A percentile compares a stretch with the other conserved stretches of the same genome.
Conservation (phyloP, 345 rosid genomes). For the Boechera retrofracta region DNA sequence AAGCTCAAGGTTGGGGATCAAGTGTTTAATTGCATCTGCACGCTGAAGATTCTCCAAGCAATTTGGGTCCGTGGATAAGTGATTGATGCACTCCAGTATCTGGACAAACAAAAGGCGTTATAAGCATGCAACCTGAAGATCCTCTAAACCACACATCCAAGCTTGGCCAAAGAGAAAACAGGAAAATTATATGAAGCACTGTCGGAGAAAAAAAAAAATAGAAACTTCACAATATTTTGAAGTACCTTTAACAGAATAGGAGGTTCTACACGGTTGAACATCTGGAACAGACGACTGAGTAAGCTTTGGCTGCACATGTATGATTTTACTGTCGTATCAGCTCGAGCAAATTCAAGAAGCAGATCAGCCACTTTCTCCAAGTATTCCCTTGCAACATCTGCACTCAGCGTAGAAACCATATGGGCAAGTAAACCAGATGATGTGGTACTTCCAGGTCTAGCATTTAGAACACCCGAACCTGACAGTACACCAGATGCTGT, state of each 20-base stretch:
- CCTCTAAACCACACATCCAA: conserved; percentile 21
- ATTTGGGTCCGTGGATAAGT: conserved; percentile 93
- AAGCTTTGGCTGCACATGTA: conserved; percentile 93
- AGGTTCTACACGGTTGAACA: conserved; percentile 88
- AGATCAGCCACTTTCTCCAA: conserved; percentile 95
- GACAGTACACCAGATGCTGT: conserved; percentile 92
- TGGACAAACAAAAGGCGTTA: conserved; percentile 43
- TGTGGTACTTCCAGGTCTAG: conserved; percentile 91
- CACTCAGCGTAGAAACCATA: conserved; percentile 79
- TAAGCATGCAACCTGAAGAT: conserved; percentile 24
- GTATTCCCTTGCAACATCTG: conserved; percentile 86
- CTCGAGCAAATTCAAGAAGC: conserved; percentile 94
- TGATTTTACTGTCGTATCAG: conserved; percentile 91
- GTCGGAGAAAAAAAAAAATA: neutral
- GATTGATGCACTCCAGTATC: conserved; percentile 84
- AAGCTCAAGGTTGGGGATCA: conserved; percentile 97
- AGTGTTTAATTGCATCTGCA: conserved; percentile 92
- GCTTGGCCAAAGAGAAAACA: conserved; percentile 7
- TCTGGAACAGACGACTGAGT: conserved; percentile 90
- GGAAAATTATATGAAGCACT: neutral
- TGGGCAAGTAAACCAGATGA: conserved; percentile 88
- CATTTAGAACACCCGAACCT: conserved; percentile 95
- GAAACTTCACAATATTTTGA: conserved; percentile 12
- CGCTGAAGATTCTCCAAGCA: conserved; percentile 98
- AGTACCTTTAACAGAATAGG: conserved; percentile 88